Percentiles rank a stretch among this genome's conserved stretches.
These are phyloP conservation scores for Fusarium xylarioides DNA, from an alignment of 2,329 filamentous ascomycete species.

Conservation along the genomic window DNA sequence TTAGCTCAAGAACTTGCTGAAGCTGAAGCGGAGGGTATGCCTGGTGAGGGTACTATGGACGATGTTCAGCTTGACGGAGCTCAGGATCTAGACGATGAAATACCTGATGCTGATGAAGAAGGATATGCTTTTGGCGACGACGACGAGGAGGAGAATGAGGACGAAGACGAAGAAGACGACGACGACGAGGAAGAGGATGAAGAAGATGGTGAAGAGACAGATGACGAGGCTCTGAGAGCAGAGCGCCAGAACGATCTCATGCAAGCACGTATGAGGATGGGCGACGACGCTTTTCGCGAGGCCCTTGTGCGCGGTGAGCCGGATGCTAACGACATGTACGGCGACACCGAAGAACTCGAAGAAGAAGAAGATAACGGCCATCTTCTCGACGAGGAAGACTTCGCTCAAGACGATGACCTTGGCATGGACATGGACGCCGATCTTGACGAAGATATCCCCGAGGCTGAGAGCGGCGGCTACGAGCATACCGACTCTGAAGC, in stretches of 20 bases:
- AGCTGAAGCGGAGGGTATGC: conserved; percentile 59
- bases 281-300: conserved; percentile 70
- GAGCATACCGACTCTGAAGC: conserved; percentile 82
- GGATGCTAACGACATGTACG: conserved; percentile 60
- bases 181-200: conserved; percentile 52
- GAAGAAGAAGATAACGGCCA: conserved; percentile 66
- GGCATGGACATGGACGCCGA: conserved; percentile 69
- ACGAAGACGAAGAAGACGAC: conserved; percentile 56
- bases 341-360: conserved; percentile 62
- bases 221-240: conserved; percentile 52
- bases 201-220: conserved; percentile 50
- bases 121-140: conserved; percentile 61
- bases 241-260: conserved; percentile 60
- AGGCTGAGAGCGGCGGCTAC: conserved; percentile 71
- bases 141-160: conserved; percentile 49
- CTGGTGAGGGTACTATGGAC: conserved; percentile 59
- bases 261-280: conserved; percentile 61
- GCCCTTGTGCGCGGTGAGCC: conserved; percentile 62
- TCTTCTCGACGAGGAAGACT: conserved; percentile 71
- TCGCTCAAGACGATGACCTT: conserved; percentile 51
- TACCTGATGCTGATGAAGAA: conserved; percentile 71
- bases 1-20: conserved; percentile 79
- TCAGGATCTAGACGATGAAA: conserved; percentile 75
- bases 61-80: conserved; percentile 65
- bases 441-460: conserved; percentile 76